Evolutionary conservation across 1,284 basidiomycete genomes (phyloP).

Genomic region (Melampsora allii-populina): DNA sequence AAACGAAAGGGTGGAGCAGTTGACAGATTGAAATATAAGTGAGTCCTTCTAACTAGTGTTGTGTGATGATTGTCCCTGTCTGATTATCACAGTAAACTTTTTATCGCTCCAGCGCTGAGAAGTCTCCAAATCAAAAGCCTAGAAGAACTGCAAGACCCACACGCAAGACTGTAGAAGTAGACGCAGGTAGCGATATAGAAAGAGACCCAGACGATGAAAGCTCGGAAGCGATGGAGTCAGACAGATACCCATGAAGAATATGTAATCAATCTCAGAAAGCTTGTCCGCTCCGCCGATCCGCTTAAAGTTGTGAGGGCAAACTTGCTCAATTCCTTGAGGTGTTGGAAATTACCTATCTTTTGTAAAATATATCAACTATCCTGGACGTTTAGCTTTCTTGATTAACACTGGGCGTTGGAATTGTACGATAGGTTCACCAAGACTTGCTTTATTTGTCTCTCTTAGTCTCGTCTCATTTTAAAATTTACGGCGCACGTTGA

Average conservation of each 20-base stretch:
- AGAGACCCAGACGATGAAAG: not conserved
- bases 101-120: not conserved
- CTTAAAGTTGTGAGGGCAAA: too few species aligned
- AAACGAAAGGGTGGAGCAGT: not conserved
- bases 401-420: too few species aligned
- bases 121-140: not conserved
- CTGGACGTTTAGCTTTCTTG: too few species aligned
- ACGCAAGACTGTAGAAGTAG: not conserved
- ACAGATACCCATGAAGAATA: not conserved
- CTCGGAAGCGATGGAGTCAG: not conserved
- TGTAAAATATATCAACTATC: too few species aligned
- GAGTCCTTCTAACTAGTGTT: not conserved
- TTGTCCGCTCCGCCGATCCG: too few species aligned
- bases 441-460: too few species aligned
- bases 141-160: not conserved
- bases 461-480: too few species aligned
- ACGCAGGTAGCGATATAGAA: not conserved
- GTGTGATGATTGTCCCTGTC: not conserved
- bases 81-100: not conserved
- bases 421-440: too few species aligned
- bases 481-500: too few species aligned
- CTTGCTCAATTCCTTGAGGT: too few species aligned
- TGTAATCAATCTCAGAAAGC: too few species aligned
- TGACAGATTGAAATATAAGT: not conserved
- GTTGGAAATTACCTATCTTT: too few species aligned